These are phyloP conservation scores for Penicillium sp. DNA, from an alignment of 2,329 filamentous ascomycete genomes.

Conservation along the genomic window DNA sequence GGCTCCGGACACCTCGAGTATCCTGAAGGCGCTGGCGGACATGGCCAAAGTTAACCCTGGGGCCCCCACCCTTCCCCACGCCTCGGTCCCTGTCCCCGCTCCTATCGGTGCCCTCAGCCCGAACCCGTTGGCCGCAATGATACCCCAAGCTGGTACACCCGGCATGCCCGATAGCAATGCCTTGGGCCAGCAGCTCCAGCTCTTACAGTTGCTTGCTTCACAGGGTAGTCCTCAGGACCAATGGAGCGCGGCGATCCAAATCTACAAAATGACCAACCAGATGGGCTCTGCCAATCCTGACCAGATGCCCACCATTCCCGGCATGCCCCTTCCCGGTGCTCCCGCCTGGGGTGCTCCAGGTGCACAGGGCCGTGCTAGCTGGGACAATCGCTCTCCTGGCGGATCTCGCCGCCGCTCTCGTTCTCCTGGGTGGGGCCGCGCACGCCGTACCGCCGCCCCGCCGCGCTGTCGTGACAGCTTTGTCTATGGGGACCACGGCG, in stretches of 20 bases:
- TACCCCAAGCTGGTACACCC: slow-evolving; percentile 34
- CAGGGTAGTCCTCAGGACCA: slow-evolving; percentile 77
- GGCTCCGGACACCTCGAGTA: slow-evolving; percentile 60
- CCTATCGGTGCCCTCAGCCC: no score
- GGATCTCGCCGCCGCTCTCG: slow-evolving; percentile 69
- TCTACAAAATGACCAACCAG: slow-evolving; percentile 43
- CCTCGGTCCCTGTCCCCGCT: no score
- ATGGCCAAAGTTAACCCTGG: no score
- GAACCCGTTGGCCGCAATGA: no score
- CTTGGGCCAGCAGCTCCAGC: slow-evolving; percentile 66
- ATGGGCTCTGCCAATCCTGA: slow-evolving; percentile 31
- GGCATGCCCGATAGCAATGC: slow-evolving; percentile 45
- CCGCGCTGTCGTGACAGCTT: slow-evolving; percentile 65
- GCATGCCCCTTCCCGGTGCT: slow-evolving; percentile 28
- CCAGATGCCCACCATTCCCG: slow-evolving; percentile 33
- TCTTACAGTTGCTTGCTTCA: slow-evolving; percentile 72
- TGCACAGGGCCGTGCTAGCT: slow-evolving; percentile 52
- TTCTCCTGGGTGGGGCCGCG: slow-evolving; percentile 72
- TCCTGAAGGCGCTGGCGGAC: no score
- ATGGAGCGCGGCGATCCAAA: slow-evolving; percentile 60
- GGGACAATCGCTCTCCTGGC: slow-evolving; percentile 63
- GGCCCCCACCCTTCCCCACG: no score
- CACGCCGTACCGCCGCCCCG: slow-evolving; percentile 61
- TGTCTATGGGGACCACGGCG: slow-evolving; percentile 69
- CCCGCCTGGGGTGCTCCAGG: slow-evolving; percentile 35